A percentile compares a stretch with the other conserved stretches of the same genome.
Conservation (phyloP, 768 basidiomycete genomes). For the Russula griseocarnosa region DNA sequence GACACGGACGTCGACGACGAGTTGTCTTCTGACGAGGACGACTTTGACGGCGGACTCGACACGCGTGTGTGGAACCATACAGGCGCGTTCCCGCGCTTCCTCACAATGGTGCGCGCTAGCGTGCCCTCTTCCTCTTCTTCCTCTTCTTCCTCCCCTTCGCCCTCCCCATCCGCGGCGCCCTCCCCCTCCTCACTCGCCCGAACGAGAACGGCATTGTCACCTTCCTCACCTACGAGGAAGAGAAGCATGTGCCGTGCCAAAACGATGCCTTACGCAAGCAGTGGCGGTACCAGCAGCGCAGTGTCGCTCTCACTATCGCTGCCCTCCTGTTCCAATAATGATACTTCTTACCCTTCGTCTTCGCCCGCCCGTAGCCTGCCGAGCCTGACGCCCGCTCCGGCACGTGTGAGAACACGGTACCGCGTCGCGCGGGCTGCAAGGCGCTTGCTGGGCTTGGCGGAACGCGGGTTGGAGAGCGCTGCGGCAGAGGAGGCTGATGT, state of each 20-base stretch:
- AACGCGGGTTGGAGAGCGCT: constrained; percentile 29
- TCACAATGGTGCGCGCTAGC: constrained; percentile 28
- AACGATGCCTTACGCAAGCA: constrained; percentile 15
- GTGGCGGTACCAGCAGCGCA: constrained; percentile 3
- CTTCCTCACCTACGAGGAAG: constrained; percentile 5
- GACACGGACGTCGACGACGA: constrained; percentile 24
- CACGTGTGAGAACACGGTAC: constrained; percentile 31
- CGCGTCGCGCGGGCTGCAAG: constrained; percentile 32
- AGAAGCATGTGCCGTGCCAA: not conserved
- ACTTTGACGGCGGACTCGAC: constrained; percentile 28
- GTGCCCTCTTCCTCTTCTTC: constrained; percentile 23
- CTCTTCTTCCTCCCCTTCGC: not conserved
- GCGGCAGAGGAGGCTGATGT: constrained; percentile 30
- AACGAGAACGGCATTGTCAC: not conserved
- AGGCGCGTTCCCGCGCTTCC: constrained; percentile 33
- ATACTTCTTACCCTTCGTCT: not conserved
- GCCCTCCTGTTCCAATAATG: not conserved
- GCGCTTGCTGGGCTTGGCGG: constrained; percentile 31
- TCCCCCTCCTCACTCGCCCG: constrained; percentile 18
- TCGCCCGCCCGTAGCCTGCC: constrained; percentile 25
- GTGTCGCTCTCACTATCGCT: constrained; percentile 13
- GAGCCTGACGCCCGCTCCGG: constrained; percentile 29
- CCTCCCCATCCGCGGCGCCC: constrained; percentile 14
- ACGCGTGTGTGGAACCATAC: constrained; percentile 33
- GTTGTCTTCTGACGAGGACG: constrained; percentile 23